A percentile compares a stretch with the other conserved stretches of the same genome.
phyloP scores from a whole-genome alignment of 345 rosid genomes.

The Dovyalis caffra region DNA sequence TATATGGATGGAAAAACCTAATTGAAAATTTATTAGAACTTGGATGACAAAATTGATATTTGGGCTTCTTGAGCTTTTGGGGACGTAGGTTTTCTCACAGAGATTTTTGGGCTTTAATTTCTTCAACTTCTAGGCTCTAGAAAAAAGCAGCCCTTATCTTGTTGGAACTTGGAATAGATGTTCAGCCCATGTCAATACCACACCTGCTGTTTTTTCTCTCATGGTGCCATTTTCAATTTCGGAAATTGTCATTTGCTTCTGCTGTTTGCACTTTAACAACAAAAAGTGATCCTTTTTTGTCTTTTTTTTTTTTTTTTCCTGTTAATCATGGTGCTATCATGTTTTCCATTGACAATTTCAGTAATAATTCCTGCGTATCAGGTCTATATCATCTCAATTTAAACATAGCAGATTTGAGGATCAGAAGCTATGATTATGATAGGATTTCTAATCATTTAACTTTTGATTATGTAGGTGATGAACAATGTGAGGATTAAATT shows the following conservation, averaged over 20 bases:
- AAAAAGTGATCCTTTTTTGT: neutral
- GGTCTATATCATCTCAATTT: neutral
- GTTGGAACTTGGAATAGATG: too few species aligned
- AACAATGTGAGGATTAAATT: neutral
- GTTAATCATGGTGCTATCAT: neutral
- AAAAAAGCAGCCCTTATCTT: neutral
- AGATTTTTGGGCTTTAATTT: neutral
- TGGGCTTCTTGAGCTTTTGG: neutral
- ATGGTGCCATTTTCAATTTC: too few species aligned
- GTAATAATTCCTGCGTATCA: neutral
- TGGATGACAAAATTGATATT: too few species aligned
- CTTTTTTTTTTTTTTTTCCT: neutral
- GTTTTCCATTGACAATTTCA: neutral
- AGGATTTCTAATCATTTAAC: neutral
- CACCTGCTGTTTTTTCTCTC: too few species aligned
- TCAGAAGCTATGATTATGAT: neutral
- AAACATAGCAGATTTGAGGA: neutral
- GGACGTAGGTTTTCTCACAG: neutral
- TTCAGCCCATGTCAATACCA: too few species aligned
- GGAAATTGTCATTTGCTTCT: too few species aligned
- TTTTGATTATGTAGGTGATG: neutral
- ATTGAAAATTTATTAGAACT: too few species aligned
- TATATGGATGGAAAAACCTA: too few species aligned
- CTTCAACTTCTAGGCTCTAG: neutral
- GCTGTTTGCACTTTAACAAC: too few species aligned